Evolutionary conservation across 768 basidiomycete species (phyloP).

Genomic region (Trametes gibbosa): DNA sequence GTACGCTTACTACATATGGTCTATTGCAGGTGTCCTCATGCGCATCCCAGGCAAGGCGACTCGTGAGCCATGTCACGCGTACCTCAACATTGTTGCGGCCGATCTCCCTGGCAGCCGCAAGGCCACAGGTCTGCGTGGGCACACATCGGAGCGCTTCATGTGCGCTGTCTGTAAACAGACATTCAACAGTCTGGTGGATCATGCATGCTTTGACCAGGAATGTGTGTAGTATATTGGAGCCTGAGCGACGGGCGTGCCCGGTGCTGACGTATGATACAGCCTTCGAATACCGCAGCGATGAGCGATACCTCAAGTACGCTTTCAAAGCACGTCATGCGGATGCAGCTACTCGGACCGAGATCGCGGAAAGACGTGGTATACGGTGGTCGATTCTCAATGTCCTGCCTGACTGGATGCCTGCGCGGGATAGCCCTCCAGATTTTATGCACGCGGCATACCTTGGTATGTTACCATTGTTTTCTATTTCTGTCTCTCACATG

Average conservation of each 20-base stretch:
- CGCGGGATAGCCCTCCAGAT: background rate
- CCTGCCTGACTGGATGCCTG: background rate
- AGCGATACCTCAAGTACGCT: background rate
- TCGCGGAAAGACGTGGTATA: background rate
- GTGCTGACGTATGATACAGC: background rate
- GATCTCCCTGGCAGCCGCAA: background rate
- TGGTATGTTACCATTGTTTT: background rate
- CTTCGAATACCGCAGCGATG: background rate
- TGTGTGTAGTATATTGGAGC: no score
- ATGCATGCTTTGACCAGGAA: background rate
- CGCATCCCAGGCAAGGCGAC: background rate
- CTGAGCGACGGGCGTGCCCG: no score
- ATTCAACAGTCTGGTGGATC: background rate
- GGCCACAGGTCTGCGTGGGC: background rate
- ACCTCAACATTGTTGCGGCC: background rate
- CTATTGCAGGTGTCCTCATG: background rate
- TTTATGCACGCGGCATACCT: slow-evolving; percentile 1
- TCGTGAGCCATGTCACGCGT: background rate
- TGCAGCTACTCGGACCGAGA: background rate
- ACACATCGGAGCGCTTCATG: background rate
- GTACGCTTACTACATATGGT: no score
- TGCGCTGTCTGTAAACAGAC: background rate
- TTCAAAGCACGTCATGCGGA: background rate
- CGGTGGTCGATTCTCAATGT: background rate
- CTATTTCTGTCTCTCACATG: background rate